Evolutionary conservation across 139 green algal species (phyloP).

Genomic region (Micractinium conductrix): DNA sequence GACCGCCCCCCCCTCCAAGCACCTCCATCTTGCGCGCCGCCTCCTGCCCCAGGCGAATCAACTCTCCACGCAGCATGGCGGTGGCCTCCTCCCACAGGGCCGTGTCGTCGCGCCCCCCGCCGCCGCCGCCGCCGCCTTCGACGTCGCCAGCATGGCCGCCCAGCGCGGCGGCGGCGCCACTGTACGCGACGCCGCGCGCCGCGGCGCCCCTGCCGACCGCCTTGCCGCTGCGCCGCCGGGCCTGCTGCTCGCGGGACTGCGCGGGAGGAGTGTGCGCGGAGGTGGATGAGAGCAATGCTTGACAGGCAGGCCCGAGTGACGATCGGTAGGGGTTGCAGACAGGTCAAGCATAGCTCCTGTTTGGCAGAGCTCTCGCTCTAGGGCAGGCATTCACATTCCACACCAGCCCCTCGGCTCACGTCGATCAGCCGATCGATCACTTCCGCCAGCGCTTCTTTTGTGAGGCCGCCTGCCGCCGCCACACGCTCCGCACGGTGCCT

Average conservation of each 20-base stretch:
- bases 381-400: too few species aligned
- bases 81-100: conserved; percentile 43
- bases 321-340: too few species aligned
- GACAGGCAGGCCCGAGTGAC: too few species aligned
- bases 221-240: not conserved
- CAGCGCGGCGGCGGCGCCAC: not conserved
- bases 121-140: not conserved
- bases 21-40: conserved; percentile 28
- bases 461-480: not conserved
- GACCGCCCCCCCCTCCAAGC: not conserved
- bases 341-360: too few species aligned
- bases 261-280: too few species aligned
- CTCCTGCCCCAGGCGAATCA: conserved; percentile 37
- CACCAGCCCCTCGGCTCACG: not conserved
- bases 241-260: not conserved
- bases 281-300: too few species aligned
- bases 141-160: not conserved
- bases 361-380: too few species aligned
- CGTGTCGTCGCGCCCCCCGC: not conserved
- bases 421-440: conserved; percentile 43
- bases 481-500: not conserved
- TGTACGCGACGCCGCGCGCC: too few species aligned
- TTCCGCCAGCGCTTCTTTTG: conserved; percentile 17
- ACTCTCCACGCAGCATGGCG: conserved; percentile 37
- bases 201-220: not conserved